Conservation (phyloP, 2,329 filamentous ascomycete genomes). For the Trichoderma breve region DNA sequence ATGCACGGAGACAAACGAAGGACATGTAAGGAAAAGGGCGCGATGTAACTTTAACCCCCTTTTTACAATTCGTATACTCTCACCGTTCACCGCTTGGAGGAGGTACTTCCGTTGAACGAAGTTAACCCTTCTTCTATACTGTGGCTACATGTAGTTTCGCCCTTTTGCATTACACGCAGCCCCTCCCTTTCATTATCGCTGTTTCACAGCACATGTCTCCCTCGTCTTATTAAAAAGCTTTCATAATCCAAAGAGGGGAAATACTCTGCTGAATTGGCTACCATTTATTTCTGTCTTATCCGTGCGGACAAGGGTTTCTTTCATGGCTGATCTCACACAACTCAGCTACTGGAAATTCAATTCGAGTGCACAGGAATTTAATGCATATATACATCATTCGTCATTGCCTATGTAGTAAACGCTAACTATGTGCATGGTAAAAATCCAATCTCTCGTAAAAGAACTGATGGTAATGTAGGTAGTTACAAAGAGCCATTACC, state of each 20-base stretch:
- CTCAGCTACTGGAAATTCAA: neutral
- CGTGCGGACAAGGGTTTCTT: too few relatives aligned
- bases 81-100: neutral
- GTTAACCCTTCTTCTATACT: neutral
- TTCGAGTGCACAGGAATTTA: neutral
- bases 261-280: neutral
- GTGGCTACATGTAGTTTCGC: neutral
- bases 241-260: neutral
- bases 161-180: neutral
- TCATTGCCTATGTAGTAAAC: slow-evolving; percentile 10
- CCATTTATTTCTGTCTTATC: neutral
- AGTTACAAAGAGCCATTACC: neutral
- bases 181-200: neutral
- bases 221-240: neutral
- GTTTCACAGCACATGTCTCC: neutral
- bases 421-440: slow-evolving; percentile 2
- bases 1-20: neutral
- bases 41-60: neutral
- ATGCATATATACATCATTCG: slow-evolving; percentile 11
- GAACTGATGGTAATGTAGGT: neutral
- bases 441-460: neutral
- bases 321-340: neutral
- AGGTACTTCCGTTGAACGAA: neutral
- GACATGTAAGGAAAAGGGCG: neutral
- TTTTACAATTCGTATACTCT: neutral